Percentiles rank a stretch among this genome's conserved stretches.
phyloP scores from a whole-genome alignment of 1,139 yeast species.

The Scheffersomyces titani region DNA sequence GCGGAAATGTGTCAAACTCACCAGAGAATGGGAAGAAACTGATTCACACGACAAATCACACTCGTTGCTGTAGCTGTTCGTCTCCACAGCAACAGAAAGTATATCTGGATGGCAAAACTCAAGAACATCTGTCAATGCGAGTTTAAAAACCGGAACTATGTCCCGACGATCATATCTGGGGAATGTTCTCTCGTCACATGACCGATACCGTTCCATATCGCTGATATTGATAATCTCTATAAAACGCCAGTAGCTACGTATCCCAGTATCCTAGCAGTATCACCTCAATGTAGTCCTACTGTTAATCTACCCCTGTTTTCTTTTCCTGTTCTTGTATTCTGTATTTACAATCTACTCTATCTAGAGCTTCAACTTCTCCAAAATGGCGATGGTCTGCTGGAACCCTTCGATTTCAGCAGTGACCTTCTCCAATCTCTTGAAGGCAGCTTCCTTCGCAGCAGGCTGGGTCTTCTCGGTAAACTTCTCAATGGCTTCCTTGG shows the following conservation, averaged over 20 bases:
- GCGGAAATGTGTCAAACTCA: not conserved
- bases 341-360: not conserved
- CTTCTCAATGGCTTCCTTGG: slow-evolving; percentile 56
- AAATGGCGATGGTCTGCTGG: slow-evolving; percentile 72
- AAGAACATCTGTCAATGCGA: not conserved
- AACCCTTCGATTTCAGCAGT: slow-evolving; percentile 87
- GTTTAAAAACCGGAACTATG: not conserved
- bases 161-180: not conserved
- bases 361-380: slow-evolving; percentile 71
- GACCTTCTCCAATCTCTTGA: slow-evolving; percentile 66
- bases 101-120: not conserved
- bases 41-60: not conserved
- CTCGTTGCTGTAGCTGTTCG: not conserved
- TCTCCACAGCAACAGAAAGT: not conserved
- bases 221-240: too few species aligned
- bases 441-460: slow-evolving; percentile 78
- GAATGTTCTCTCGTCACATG: not conserved
- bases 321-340: not conserved
- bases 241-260: not conserved
- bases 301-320: not conserved
- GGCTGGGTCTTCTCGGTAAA: slow-evolving; percentile 83
- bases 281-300: not conserved
- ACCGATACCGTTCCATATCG: not conserved
- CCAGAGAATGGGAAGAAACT: not conserved
- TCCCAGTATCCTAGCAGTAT: not conserved